These are phyloP conservation scores for Phyllosticta citribraziliensis DNA, from an alignment of 2,329 filamentous ascomycete genomes.

Conservation along the genomic window DNA sequence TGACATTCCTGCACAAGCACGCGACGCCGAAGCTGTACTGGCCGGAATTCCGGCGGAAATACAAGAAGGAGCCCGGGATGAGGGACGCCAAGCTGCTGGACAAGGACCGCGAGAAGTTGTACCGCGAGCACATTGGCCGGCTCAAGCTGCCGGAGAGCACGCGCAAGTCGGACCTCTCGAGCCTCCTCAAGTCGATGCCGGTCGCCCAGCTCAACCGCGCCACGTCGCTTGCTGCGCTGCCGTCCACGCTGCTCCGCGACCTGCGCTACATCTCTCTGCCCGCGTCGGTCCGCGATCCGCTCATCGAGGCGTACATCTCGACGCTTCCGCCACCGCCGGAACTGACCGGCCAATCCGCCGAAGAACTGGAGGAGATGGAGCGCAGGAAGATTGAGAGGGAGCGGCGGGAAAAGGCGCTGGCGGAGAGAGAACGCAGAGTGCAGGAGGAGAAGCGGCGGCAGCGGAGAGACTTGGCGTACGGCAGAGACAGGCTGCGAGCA, in stretches of 20 bases:
- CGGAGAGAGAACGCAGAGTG: slow-evolving; percentile 53
- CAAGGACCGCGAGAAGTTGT: slow-evolving; percentile 70
- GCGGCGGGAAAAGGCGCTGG: slow-evolving; percentile 55
- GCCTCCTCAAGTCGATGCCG: slow-evolving; percentile 54
- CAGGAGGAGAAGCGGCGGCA: slow-evolving; percentile 54
- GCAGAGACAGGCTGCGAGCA: slow-evolving; percentile 52
- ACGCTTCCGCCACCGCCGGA: slow-evolving; percentile 52
- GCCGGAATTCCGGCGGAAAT: slow-evolving; percentile 93
- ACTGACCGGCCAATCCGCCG: slow-evolving; percentile 28
- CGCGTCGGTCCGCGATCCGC: slow-evolving; percentile 48
- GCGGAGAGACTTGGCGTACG: slow-evolving; percentile 48
- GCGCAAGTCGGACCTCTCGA: slow-evolving; percentile 59
- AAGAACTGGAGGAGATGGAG: slow-evolving; percentile 43
- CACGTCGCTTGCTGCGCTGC: slow-evolving; percentile 49
- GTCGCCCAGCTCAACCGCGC: slow-evolving; percentile 49
- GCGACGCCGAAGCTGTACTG: slow-evolving; percentile 91
- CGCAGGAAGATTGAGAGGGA: slow-evolving; percentile 26
- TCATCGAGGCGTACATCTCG: slow-evolving; percentile 58
- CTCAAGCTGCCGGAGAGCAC: slow-evolving; percentile 55
- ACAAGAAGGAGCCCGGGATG: slow-evolving; percentile 71
- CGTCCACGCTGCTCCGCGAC: slow-evolving; percentile 53
- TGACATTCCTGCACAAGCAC: slow-evolving; percentile 69
- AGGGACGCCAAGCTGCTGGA: slow-evolving; percentile 51
- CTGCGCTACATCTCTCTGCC: slow-evolving; percentile 61
- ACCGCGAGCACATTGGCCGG: slow-evolving; percentile 61